A percentile compares a stretch with the other conserved stretches of the same genome.
Evolutionary conservation across 192 early-diverging fungal genomes (phyloP).

Genomic region (Backusella macrospora): DNA sequence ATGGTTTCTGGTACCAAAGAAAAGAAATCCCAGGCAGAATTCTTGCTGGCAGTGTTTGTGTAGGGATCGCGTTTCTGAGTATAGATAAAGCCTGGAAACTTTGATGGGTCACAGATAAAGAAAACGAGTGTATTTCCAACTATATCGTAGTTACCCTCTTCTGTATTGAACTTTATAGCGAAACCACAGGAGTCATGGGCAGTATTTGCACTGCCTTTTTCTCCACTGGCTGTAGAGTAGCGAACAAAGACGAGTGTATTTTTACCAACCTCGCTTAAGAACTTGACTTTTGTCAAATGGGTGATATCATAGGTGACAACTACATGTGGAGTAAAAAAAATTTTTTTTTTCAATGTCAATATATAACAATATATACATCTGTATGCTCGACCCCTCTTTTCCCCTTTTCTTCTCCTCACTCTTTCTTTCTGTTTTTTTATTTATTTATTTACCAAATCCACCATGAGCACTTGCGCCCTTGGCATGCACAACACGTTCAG

Average conservation of each 20-base stretch:
- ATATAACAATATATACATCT: no score
- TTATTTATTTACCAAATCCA: slow-evolving; percentile 55
- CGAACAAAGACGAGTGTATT: slow-evolving; percentile 80
- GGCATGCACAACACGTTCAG: slow-evolving; percentile 87
- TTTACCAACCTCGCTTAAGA: slow-evolving; percentile 71
- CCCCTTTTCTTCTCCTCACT: neutral
- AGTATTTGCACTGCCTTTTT: slow-evolving; percentile 73
- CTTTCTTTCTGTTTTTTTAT: neutral
- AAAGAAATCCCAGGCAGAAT: slow-evolving; percentile 81
- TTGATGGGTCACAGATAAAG: slow-evolving; percentile 78
- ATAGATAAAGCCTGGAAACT: slow-evolving; percentile 85
- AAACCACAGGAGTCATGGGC: slow-evolving; percentile 83
- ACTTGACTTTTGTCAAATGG: slow-evolving; percentile 71
- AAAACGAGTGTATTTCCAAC: slow-evolving; percentile 85
- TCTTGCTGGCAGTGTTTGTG: slow-evolving; percentile 68
- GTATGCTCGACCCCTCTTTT: neutral
- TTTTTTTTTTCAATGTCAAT: neutral
- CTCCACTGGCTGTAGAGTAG: slow-evolving; percentile 82
- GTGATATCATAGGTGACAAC: slow-evolving; percentile 75
- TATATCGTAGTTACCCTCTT: slow-evolving; percentile 84
- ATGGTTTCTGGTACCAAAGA: slow-evolving; percentile 75
- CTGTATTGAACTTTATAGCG: slow-evolving; percentile 84
- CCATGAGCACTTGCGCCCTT: slow-evolving; percentile 84
- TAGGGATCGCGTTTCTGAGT: slow-evolving; percentile 82
- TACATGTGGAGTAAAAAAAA: slow-evolving; percentile 10